Conservation (phyloP, 495 filamentous ascomycete species). For the Penicillium mononematosum region DNA sequence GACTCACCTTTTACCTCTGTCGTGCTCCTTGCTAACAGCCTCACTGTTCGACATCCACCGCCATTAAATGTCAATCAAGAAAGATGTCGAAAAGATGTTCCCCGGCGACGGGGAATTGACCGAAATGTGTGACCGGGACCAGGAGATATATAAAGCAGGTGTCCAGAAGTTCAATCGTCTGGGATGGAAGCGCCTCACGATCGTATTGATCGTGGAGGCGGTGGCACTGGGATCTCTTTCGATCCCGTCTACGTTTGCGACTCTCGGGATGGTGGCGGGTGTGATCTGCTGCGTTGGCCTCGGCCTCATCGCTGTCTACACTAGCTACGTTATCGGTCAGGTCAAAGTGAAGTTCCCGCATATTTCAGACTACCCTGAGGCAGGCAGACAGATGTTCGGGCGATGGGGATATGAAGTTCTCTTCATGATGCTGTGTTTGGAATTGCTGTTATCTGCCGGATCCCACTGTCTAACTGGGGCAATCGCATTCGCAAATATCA, state of each 20-base stretch:
- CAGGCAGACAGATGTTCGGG: conserved; percentile 35
- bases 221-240: conserved; percentile 62
- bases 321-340: conserved; percentile 68
- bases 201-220: conserved; percentile 60
- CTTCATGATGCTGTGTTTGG: conserved; percentile 56
- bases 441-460: conserved; percentile 66
- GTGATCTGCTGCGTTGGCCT: conserved; percentile 54
- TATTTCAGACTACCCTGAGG: conserved; percentile 65
- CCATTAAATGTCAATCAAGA: too few species aligned
- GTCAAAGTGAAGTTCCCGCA: conserved; percentile 65
- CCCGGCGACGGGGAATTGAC: conserved; percentile 27
- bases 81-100: too few species aligned
- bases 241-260: conserved; percentile 59
- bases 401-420: conserved; percentile 64
- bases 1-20: too few species aligned
- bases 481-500: conserved; percentile 64
- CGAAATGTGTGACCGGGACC: conserved; percentile 20
- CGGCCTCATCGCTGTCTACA: conserved; percentile 68
- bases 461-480: conserved; percentile 70
- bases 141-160: conserved; percentile 26
- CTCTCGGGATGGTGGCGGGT: conserved; percentile 58
- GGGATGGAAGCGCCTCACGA: conserved; percentile 41
- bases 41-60: too few species aligned
- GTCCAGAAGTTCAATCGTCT: conserved; percentile 35
- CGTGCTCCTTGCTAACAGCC: too few species aligned